Base-by-base conservation (phyloP, 1,139 yeast genomes). In the Suhomyces yuchorum region DNA sequence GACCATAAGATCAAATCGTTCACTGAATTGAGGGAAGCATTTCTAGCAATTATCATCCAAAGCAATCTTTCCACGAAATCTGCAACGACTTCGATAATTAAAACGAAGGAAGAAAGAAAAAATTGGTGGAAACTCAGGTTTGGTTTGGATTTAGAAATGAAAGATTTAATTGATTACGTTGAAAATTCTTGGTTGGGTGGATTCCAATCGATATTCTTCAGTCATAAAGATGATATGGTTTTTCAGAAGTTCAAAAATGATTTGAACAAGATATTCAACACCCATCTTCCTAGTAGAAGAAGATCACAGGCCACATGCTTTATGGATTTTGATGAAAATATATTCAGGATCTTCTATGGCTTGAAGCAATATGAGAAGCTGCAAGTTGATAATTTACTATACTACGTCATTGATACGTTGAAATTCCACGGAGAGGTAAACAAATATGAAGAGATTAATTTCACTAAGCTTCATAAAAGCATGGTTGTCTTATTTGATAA, bases 171-270 rank as follows among this genome's bases (percentile, higher is more conserved):
- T n/a, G 63, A 66, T 1, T 73, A 72, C 36, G 78, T 89, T 14
- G 93, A 90, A 53, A 63, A 67, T 24, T 70, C 72, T 49, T 90
- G 97, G 96, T 65, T 92, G 40, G 92, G 96, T n/a, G 96, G 96
- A 0, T 87, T 90, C 54, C 68, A 69, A 38, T 85, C 92, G 0
- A 59, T 88, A 1, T 85, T 89, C 58, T 66, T 70, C 33, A 67
- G 67, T 6, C 55, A 53, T 11, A 54, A 58, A 1, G 63, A 69
- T 24, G 58, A 56, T 9, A 55, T 57, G 0, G 59, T 65, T 5
- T 66, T 75, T 34, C 55, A 12, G 42, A 60, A 42, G 71, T 87
- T 63, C 69, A 71, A 55, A 50, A 47, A 2, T 56, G 75, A 47
- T 63, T 82, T 61, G 54, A 67, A 45, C 53, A 58, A 30, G 65